Evolutionary conservation across 2,329 filamentous ascomycete species (phyloP).

Genomic region (Aureobasidium mangrovei): DNA sequence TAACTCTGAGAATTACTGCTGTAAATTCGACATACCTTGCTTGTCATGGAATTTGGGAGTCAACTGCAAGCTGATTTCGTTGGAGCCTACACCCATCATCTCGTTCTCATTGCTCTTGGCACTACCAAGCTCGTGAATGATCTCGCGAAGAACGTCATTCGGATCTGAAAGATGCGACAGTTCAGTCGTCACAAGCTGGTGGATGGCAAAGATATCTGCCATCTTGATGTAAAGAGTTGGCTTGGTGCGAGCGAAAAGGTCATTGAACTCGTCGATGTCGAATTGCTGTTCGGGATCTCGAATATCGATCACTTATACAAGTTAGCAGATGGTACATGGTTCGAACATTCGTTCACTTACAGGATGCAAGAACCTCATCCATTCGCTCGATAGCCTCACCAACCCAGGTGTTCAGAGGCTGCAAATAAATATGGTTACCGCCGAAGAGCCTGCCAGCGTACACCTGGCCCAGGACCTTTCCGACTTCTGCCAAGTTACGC

Average conservation of each 20-base stretch:
- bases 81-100: constrained; percentile 74
- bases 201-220: constrained; percentile 92
- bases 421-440: constrained; percentile 88
- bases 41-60: constrained; percentile 83
- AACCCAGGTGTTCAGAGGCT: constrained; percentile 88
- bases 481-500: constrained; percentile 80
- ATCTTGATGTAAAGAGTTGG: constrained; percentile 99
- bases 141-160: constrained; percentile 83
- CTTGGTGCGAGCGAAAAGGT: constrained; percentile 91
- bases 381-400: constrained; percentile 75
- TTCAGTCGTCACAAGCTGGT: constrained; percentile 75
- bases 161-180: constrained; percentile 69
- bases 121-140: constrained; percentile 86
- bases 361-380: constrained; percentile 60
- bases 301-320: constrained; percentile 60
- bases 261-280: constrained; percentile 98
- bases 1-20: not conserved
- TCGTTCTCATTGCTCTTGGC: constrained; percentile 96
- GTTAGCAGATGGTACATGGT: not conserved
- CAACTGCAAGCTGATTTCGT: constrained; percentile 83
- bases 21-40: constrained; percentile 45
- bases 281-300: constrained; percentile 84
- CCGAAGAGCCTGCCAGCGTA: constrained; percentile 82
- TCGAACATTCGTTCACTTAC: constrained; percentile 32
- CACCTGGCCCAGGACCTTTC: constrained; percentile 84